Conservation (phyloP, 495 filamentous ascomycete genomes). For the Talaromyces wortmannii region DNA sequence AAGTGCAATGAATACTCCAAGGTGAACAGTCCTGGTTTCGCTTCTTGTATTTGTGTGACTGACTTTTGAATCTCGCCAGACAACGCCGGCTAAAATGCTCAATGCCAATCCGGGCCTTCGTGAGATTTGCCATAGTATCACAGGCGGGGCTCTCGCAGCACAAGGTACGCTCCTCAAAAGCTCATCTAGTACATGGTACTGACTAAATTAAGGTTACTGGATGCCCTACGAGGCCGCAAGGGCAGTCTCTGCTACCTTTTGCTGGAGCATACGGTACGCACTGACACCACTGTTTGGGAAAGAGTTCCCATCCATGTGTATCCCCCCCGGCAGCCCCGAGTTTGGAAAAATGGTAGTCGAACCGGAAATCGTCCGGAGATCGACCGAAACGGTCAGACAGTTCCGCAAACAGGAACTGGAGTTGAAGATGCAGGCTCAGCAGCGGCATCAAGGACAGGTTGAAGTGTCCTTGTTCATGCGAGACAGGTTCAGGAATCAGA, state of each 20-base stretch:
- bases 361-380: conserved; percentile 45
- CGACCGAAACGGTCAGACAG: conserved; percentile 44
- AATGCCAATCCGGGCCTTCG: conserved; percentile 72
- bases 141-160: conserved; percentile 78
- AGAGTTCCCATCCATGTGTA: conserved; percentile 67
- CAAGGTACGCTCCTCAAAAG: conserved; percentile 61
- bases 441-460: neutral
- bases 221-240: conserved; percentile 83
- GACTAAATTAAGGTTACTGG: conserved; percentile 71
- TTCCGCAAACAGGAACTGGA: conserved; percentile 31
- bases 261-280: conserved; percentile 72
- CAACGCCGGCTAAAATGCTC: conserved; percentile 75
- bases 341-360: conserved; percentile 67
- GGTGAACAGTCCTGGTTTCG: conserved; percentile 35
- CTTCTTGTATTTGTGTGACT: neutral
- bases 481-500: too few species aligned
- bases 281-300: conserved; percentile 85
- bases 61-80: conserved; percentile 40
- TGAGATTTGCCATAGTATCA: conserved; percentile 88
- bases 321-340: conserved; percentile 47
- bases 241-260: conserved; percentile 82
- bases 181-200: neutral
- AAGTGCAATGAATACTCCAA: conserved; percentile 83
- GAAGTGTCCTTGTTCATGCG: too few species aligned
- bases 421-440: neutral